These are phyloP conservation scores for Xylaria palmicola DNA, from an alignment of 495 filamentous ascomycete genomes.

Conservation along the genomic window DNA sequence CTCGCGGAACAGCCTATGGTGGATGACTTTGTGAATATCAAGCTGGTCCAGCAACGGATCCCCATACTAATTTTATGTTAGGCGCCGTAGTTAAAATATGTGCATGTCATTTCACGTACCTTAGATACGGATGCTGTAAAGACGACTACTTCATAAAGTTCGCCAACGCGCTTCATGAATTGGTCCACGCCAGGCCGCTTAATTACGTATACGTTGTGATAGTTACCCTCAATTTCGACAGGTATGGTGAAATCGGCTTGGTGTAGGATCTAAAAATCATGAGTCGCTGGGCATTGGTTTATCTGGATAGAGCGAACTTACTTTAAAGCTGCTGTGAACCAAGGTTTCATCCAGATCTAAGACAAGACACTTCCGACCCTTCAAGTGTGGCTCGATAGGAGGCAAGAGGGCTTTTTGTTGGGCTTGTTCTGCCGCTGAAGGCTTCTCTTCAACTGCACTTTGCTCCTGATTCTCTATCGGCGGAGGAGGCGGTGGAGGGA, in stretches of 20 bases:
- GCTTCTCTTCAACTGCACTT: slow-evolving; percentile 27
- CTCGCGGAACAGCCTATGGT: slow-evolving; percentile 94
- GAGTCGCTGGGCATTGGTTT: background rate
- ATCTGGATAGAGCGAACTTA: slow-evolving; percentile 36
- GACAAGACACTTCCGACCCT: slow-evolving; percentile 89
- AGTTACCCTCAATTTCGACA: slow-evolving; percentile 98
- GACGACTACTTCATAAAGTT: slow-evolving; percentile 97
- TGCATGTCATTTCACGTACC: slow-evolving; percentile 54
- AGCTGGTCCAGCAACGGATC: slow-evolving; percentile 95
- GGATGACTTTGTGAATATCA: slow-evolving; percentile 95
- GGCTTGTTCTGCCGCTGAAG: slow-evolving; percentile 40
- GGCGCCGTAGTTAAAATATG: background rate
- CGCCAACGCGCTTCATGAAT: slow-evolving; percentile 98
- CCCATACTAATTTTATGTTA: slow-evolving; percentile 65
- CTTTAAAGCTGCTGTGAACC: slow-evolving; percentile 99
- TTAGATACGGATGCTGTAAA: slow-evolving; percentile 99
- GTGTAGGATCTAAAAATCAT: slow-evolving; percentile 72
- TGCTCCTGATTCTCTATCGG: slow-evolving; percentile 30
- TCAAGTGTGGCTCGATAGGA: slow-evolving; percentile 70
- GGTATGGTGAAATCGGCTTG: slow-evolving; percentile 99
- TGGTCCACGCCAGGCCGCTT: slow-evolving; percentile 96
- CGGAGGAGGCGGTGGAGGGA: slow-evolving; percentile 56
- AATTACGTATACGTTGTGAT: slow-evolving; percentile 99
- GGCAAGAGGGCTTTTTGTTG: slow-evolving; percentile 75
- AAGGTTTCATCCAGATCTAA: slow-evolving; percentile 97